Base-by-base conservation (phyloP, 1,284 basidiomycete genomes). In the Mycosarcoma mackinlayi region DNA sequence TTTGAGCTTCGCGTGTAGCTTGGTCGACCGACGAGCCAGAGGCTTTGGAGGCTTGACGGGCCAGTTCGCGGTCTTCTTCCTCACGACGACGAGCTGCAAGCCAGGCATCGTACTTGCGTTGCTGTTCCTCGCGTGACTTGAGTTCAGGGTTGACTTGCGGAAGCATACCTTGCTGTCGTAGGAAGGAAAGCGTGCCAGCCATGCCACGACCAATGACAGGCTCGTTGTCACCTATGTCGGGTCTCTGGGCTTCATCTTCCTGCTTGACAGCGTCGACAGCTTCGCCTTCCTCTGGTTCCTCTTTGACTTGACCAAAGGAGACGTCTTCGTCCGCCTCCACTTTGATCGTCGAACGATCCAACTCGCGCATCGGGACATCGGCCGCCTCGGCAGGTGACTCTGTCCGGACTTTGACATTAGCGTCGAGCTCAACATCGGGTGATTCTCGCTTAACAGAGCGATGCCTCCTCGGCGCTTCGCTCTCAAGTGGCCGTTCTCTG, bases 1-100 rank as follows among this genome's bases (percentile, higher is more conserved):
- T 97, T 84, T 97, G 93, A 81, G 92, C 94, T 84, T 98, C 96
- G 55, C 94, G 88, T 64, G 92, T 91, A 19, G 92, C 90, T 84
- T 98, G 95, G 81, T 96, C 94, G 83, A 91, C 94, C 9, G 75
- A 69, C 11, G 56, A 63, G 9, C 77, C 78, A 10, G 72, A 72
- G 27, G 78, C 75, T 37, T 78, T 77, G 31, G 67, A 66, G 8
- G 72, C 71, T 60, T 91, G 83, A 42, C 87, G 87, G 58, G 95
- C 93, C 41, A 91, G 79, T 77, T 96, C 94, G 31, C 92, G 88
- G 72, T 91, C 87, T 8, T 90, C 88, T 55, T 91, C 85, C 57
- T 89, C 87, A 34, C 87, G 87, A 28, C 93, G 88, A 79, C 94
- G 90, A 65, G 93, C 90, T 0, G 92, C 90, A 1, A 98, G 85